Base-by-base conservation (phyloP, 1,139 yeast genomes). In the Lodderomyces orthopsilosis region DNA sequence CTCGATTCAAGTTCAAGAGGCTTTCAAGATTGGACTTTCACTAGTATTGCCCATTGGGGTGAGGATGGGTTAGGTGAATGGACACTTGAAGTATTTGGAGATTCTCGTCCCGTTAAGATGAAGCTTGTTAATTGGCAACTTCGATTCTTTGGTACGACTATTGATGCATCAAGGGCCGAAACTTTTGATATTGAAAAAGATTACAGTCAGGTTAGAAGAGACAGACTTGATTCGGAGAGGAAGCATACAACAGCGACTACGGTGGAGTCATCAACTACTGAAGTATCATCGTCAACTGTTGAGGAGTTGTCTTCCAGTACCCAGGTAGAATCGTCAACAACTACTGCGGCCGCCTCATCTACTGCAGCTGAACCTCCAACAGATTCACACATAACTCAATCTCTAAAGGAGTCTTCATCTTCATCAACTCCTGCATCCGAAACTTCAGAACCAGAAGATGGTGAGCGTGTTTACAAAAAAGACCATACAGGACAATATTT, bases 31-130 rank as follows among this genome's bases (percentile, higher is more conserved):
- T 94, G 99, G 99, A 86, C 90, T 1, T 93, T 93, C 58, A 89
- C 91, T 90, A 79, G 94, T n/a, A 98, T 94, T 18, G 98, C 96
- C 2, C 98, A 93, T 61, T 93, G 98, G 98, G 97, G 96, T 28
- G 97, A 90, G 59, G 49, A 62, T 1, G 94, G 94, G 2, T 63
- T 65, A 26, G 99, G 99, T 9, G 81, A 79, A 13, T 94, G 98
- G 98, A 79, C 66, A 28, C 58, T 93, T 21, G 79, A 75, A 52
- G 91, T 91, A 1, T 66, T 67, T 46, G 57, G 59, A 7, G 57
- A 56, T 22, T 40, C 47, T 6, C 58, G 55, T 2, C 43, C 46
- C 14, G 62, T 60, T 49, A 61, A 62, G 6, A 81, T 91, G 5
- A 61, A 57, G 4, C 75, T 93, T 39, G 63, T 73, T 35, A 73